Percentiles rank a stretch among this genome's conserved stretches.
Conservation (phyloP, 164 flowering plant genomes). For the Vitis cinerea region DNA sequence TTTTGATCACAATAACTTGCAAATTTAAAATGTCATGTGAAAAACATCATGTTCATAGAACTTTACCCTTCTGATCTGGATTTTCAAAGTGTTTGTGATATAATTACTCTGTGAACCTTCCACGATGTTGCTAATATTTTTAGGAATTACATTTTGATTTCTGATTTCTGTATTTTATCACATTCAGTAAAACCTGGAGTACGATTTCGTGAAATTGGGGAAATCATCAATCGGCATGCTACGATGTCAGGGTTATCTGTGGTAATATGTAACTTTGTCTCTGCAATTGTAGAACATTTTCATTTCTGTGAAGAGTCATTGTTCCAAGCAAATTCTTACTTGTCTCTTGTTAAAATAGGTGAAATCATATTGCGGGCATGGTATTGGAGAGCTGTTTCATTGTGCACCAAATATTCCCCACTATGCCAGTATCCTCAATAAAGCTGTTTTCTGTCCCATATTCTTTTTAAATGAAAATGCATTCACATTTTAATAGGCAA, state of each 20-base stretch:
- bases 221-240: conserved; percentile 91
- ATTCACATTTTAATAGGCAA: not conserved
- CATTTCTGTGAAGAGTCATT: not conserved
- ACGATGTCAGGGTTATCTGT: conserved; percentile 91
- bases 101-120: too few relatives aligned
- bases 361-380: conserved; percentile 94
- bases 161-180: conserved; percentile 2
- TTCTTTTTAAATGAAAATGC: not conserved
- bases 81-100: too few relatives aligned
- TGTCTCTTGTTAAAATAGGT: conserved; percentile 45
- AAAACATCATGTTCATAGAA: too few relatives aligned
- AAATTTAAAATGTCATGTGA: too few relatives aligned
- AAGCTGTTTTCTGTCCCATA: conserved; percentile 6
- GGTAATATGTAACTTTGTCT: conserved; percentile 43
- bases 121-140: not conserved
- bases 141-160: not conserved
- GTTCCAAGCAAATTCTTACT: not conserved
- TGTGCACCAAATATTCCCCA: conserved; percentile 99
- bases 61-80: too few relatives aligned
- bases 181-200: conserved; percentile 89
- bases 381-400: conserved; percentile 97
- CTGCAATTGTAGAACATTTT: not conserved
- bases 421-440: conserved; percentile 79
- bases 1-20: too few relatives aligned
- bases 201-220: conserved; percentile 93